These are phyloP conservation scores for Gnomoniopsis smithogilvyi DNA, from an alignment of 2,329 filamentous ascomycete genomes.

Conservation along the genomic window DNA sequence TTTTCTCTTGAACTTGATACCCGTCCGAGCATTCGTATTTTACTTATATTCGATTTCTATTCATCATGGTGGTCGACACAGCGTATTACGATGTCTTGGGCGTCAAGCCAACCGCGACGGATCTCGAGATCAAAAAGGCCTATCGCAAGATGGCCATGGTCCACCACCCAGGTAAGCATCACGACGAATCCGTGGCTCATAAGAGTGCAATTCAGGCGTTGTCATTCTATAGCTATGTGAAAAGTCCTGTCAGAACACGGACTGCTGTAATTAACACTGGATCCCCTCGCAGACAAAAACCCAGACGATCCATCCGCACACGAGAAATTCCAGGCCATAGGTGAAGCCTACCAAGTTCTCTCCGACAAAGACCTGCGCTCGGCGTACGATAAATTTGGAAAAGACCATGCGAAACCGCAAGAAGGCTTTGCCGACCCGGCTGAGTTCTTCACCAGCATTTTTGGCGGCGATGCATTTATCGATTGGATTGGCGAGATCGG, in stretches of 20 bases:
- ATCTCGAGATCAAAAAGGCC: constrained; percentile 95
- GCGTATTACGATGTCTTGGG: constrained; percentile 84
- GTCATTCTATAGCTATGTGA: background rate
- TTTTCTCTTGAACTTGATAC: background rate
- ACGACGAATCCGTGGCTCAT: background rate
- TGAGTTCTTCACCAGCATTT: constrained; percentile 98
- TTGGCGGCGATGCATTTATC: constrained; percentile 91
- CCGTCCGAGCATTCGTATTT: background rate
- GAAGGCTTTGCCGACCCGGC: constrained; percentile 93
- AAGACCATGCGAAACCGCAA: constrained; percentile 86
- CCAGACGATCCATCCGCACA: constrained; percentile 92
- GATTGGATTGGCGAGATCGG: constrained; percentile 98
- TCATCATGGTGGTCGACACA: constrained; percentile 80
- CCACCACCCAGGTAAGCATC: constrained; percentile 72
- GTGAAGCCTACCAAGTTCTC: constrained; percentile 74
- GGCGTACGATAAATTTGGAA: constrained; percentile 95
- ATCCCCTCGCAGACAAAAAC: constrained; percentile 74
- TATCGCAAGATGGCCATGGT: constrained; percentile 93
- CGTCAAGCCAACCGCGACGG: constrained; percentile 79
- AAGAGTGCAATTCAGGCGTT: background rate
- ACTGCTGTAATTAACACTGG: background rate
- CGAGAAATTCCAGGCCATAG: constrained; percentile 88
- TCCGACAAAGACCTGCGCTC: constrained; percentile 83
- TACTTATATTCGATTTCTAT: background rate
- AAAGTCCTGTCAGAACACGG: background rate